phyloP scores from a whole-genome alignment of 495 filamentous ascomycete genomes.

The Xylaria flabelliformis region DNA sequence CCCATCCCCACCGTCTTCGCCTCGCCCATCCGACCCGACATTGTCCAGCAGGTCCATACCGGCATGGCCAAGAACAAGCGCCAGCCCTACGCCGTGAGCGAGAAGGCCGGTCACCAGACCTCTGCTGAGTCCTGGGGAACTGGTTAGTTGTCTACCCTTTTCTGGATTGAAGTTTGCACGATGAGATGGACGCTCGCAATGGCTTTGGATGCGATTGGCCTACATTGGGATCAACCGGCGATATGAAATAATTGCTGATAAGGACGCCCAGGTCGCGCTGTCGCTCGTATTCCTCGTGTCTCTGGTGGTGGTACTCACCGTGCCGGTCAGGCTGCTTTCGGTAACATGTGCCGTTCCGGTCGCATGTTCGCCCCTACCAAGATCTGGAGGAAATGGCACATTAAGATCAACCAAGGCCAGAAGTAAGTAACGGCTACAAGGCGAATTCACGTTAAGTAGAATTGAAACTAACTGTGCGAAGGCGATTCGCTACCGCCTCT shows the following conservation, averaged over 20 bases:
- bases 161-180: slow-evolving; percentile 18
- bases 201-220: slow-evolving; percentile 65
- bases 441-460: not conserved
- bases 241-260: slow-evolving; percentile 38
- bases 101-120: slow-evolving; percentile 99
- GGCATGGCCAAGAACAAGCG: slow-evolving; percentile 99
- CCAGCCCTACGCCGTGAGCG: slow-evolving; percentile 98
- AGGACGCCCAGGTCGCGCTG: slow-evolving; percentile 79
- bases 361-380: slow-evolving; percentile 99
- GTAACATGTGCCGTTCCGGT: slow-evolving; percentile 99
- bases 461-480: slow-evolving; percentile 43
- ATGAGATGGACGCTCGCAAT: slow-evolving; percentile 30
- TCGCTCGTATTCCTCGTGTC: slow-evolving; percentile 99
- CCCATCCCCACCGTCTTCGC: slow-evolving; percentile 94
- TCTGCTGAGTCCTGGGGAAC: slow-evolving; percentile 99
- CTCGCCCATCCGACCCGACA: slow-evolving; percentile 96
- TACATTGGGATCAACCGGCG: not conserved
- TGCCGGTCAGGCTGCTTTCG: slow-evolving; percentile 99
- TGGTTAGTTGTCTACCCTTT: slow-evolving; percentile 68
- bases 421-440: slow-evolving; percentile 62
- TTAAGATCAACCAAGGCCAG: slow-evolving; percentile 98
- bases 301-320: slow-evolving; percentile 99
- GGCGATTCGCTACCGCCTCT: slow-evolving; percentile 96
- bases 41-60: slow-evolving; percentile 98
- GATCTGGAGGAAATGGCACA: slow-evolving; percentile 99